Conservation (phyloP, 129 eudicot species). For the Helianthus tuberosus region DNA sequence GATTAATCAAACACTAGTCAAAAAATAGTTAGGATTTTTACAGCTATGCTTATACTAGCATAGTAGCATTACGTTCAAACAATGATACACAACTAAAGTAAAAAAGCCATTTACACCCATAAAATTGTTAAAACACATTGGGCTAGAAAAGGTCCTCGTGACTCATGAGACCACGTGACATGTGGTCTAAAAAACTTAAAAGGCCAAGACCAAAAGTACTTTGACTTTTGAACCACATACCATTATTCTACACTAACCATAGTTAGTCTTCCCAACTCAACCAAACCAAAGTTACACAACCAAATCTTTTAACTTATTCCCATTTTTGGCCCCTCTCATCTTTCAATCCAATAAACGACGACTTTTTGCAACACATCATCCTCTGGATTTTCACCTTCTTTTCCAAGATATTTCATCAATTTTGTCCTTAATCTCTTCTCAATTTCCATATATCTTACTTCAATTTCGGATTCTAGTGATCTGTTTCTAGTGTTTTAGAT, state of each 20-base stretch:
- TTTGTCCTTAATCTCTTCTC: slow-evolving; percentile 10
- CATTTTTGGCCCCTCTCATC: slow-evolving; percentile 21
- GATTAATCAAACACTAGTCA: too few relatives aligned
- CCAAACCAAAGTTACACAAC: slow-evolving; percentile 25
- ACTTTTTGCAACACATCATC: slow-evolving; percentile 16
- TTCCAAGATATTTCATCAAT: slow-evolving; percentile 23
- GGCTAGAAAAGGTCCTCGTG: not conserved
- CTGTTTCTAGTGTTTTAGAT: not conserved
- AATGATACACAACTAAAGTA: too few relatives aligned
- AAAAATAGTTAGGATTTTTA: too few relatives aligned
- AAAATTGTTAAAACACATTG: not conserved
- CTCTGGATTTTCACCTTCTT: slow-evolving; percentile 15
- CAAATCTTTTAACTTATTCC: slow-evolving; percentile 23
- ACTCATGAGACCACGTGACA: not conserved
- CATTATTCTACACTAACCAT: slow-evolving; percentile 21
- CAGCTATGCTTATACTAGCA: too few relatives aligned
- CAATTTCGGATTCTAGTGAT: slow-evolving; percentile 12
- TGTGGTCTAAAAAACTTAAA: not conserved
- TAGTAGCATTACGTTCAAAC: too few relatives aligned
- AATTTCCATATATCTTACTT: not conserved
- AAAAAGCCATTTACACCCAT: too few relatives aligned
- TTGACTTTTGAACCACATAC: slow-evolving; percentile 14
- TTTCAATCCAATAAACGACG: slow-evolving; percentile 27
- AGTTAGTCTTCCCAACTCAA: not conserved
- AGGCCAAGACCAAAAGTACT: slow-evolving; percentile 18